Evolutionary conservation across 352 stramenopile species (phyloP), one percentile per base, ranked within the genome.

Genomic region (Globisporangium orthogonon): DNA sequence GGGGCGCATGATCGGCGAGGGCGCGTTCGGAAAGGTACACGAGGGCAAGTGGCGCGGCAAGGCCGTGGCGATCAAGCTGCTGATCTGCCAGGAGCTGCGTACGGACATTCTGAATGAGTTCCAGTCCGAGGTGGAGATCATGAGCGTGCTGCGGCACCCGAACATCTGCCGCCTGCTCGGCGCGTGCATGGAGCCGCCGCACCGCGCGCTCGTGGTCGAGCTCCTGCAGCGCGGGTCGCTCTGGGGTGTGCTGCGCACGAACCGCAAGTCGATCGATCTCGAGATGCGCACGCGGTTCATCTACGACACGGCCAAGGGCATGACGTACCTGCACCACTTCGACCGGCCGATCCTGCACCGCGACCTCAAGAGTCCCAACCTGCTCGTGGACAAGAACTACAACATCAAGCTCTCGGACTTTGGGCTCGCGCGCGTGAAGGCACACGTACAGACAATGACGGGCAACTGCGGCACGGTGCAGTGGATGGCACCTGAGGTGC

Each of bases 91-190:
- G 46, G 78, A 86, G 9, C 62, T 86, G 46, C 74, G 76, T 14
- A 76, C 60, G 23, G 78, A 86, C 48, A 86, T 86, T 53, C 30
- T 86, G 56, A 64, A 78, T 49, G 78, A 89, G 50, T 85, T 89
- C 56, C 70, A 86, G 62, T 84, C 71, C 10, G 78, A 89, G 61
- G 70, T 86, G 48, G 74, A 85, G 66, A 86, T 89, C 58, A 89
- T 89, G 78, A 86, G 74, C 40, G 73, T 86, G 18, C 80, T 98
- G 67, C 71, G 78, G 17, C 95, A 99, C 71, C 95, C 96, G 6
- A 98, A 98, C 72, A 97, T 99, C 59, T 98, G 95, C 63, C 73
- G 97, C 2, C 89, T 98, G 60, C 89, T 98, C 61, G 94, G 93
- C 28, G 94, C 91, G 33, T 98, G 91, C 69, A 84, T 98, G 58